A percentile compares a stretch with the other conserved stretches of the same genome.
Evolutionary conservation across 805 yeast species (phyloP).

Genomic region (Saccharomyces jurei): DNA sequence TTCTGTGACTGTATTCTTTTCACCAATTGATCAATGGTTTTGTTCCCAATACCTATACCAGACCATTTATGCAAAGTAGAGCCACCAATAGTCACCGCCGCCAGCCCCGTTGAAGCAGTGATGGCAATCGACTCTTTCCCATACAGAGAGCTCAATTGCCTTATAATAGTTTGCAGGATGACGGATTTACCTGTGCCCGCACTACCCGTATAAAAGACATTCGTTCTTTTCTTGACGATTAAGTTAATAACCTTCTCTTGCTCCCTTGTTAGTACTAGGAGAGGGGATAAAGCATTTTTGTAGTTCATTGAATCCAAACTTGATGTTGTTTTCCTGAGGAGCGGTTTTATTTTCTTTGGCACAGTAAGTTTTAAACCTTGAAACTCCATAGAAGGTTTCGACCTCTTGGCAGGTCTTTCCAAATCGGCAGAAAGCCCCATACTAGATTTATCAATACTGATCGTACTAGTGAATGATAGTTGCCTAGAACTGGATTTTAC

Average conservation of each 20-base stretch:
- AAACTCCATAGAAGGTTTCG: slow-evolving; percentile 8
- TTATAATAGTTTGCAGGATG: slow-evolving; percentile 55
- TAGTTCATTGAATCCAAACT: neutral
- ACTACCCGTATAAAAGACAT: slow-evolving; percentile 70
- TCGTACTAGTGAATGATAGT: slow-evolving; percentile 10
- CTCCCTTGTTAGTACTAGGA: slow-evolving; percentile 34
- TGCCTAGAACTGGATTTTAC: slow-evolving; percentile 10
- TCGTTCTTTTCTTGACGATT: slow-evolving; percentile 43
- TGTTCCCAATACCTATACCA: slow-evolving; percentile 75
- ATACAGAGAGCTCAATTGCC: slow-evolving; percentile 38
- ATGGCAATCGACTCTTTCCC: slow-evolving; percentile 56
- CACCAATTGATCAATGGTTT: slow-evolving; percentile 36
- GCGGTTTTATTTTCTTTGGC: slow-evolving; percentile 15
- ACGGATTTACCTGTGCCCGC: slow-evolving; percentile 88
- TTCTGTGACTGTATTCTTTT: slow-evolving; percentile 13
- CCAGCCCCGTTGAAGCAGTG: slow-evolving; percentile 94
- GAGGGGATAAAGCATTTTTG: neutral
- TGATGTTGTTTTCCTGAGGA: slow-evolving; percentile 2
- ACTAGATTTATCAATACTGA: neutral
- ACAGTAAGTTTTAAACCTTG: slow-evolving; percentile 14
- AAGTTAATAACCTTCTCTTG: slow-evolving; percentile 45
- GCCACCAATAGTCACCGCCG: slow-evolving; percentile 92
- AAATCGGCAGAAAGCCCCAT: neutral
- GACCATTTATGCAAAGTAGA: slow-evolving; percentile 78
- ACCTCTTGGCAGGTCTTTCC: slow-evolving; percentile 7